A percentile compares a stretch with the other conserved stretches of the same genome.
Evolutionary conservation across 2,329 filamentous ascomycete genomes (phyloP).

Genomic region (Chaetomiaceae sp.): DNA sequence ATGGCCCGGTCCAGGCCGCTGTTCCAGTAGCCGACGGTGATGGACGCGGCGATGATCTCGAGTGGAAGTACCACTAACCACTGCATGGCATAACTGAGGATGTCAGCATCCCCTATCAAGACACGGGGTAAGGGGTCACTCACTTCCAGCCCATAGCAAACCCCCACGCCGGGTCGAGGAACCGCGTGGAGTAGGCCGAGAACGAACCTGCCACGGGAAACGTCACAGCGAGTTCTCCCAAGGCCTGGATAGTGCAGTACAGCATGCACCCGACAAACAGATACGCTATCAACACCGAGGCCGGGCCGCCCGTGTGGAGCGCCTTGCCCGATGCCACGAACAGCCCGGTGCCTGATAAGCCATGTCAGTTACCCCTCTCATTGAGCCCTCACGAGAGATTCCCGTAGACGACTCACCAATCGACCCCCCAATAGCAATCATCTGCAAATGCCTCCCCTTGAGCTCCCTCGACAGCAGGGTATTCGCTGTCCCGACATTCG

Average conservation of each 20-base stretch:
- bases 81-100: conserved; percentile 69
- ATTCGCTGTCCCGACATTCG: conserved; percentile 69
- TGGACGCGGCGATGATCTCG: conserved; percentile 80
- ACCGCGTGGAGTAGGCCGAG: conserved; percentile 84
- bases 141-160: conserved; percentile 95
- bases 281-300: conserved; percentile 73
- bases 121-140: conserved; percentile 31
- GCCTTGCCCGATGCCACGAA: conserved; percentile 79
- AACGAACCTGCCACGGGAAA: conserved; percentile 93
- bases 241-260: conserved; percentile 84
- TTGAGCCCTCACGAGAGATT: no score
- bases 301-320: conserved; percentile 69
- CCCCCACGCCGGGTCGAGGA: conserved; percentile 89
- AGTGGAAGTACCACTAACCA: conserved; percentile 82
- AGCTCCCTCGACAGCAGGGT: conserved; percentile 71
- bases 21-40: conserved; percentile 81
- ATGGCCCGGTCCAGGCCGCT: conserved; percentile 60
- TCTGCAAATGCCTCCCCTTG: conserved; percentile 84
- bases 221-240: conserved; percentile 85
- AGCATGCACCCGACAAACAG: conserved; percentile 78
- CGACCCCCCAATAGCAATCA: conserved; percentile 94
- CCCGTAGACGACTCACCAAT: conserved; percentile 57
- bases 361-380: background rate
- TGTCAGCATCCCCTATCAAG: conserved; percentile 8
- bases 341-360: conserved; percentile 63